Evolutionary conservation across 768 basidiomycete genomes (phyloP), one percentile per base, ranked within the genome.

Genomic region (Pulveroboletus sp.): DNA sequence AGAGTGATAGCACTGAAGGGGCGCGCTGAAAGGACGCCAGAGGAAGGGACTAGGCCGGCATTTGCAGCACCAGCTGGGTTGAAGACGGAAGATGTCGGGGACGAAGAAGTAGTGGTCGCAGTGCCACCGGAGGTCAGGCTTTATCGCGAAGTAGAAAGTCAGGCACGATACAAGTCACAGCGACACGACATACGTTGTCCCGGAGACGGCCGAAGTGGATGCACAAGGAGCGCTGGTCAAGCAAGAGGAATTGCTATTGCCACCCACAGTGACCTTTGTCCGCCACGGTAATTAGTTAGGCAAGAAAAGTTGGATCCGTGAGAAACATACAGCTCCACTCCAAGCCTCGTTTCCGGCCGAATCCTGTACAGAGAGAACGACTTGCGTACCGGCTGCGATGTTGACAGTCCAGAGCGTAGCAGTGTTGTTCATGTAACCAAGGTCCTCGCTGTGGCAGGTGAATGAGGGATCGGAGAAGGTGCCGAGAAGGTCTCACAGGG

Each of bases 321-420:
- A 38, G 39, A 53, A 15, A 74, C 81, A 61, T 53, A 88, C 87
- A 10, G 56, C 58, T 32, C 70, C 73, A 56, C 79, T 81, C 88
- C 88, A 91, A 4, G 77, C 86, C 57, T 89, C 85, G 4, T 82
- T 61, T 27, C 71, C 78, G 31, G 58, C 47, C 2, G 67, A 58
- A 60, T 88, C 85, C 52, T 76, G 64, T 15, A 87, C 53, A 14
- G 76, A 83, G 30, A 89, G 54, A 54, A 72, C 63, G 35, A 84
- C 71, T 27, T 70, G 53, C 18, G 72, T 73, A 33, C 81, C 81
- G 11, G 75, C 71, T 31, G 76, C 59, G 43, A 88, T 36, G 39
- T 58, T 53, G 41, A 71, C 70, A 5, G 59, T 67, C 47, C 64
- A 86, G 13, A 68, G 67, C 10, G 76, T 57, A 40, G 61, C 67